phyloP scores from a whole-genome alignment of 1,284 basidiomycete species.

The Sanghuangporus baumii region DNA sequence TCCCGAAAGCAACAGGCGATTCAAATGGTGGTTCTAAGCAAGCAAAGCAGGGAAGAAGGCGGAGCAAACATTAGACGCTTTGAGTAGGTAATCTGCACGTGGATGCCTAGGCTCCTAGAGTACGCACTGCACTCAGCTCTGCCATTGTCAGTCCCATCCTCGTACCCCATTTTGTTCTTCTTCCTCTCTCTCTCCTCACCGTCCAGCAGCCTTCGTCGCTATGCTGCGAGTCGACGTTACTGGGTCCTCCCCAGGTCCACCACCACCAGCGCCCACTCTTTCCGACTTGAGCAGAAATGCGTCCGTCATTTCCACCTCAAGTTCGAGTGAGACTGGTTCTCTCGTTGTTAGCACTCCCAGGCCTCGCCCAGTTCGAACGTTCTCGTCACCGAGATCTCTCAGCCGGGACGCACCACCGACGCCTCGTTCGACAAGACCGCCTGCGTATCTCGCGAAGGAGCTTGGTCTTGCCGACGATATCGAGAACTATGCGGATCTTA shows the following conservation, averaged over 20 bases:
- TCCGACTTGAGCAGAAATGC: slow-evolving; percentile 69
- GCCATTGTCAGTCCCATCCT: background rate
- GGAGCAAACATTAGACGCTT: background rate
- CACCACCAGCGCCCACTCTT: slow-evolving; percentile 36
- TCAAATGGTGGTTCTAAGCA: background rate
- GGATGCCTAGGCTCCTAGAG: background rate
- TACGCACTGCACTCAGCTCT: background rate
- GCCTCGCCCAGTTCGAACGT: slow-evolving; percentile 56
- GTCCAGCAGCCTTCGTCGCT: slow-evolving; percentile 10
- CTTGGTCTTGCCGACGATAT: slow-evolving; percentile 41
- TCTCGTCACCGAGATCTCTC: slow-evolving; percentile 57
- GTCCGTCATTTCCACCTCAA: slow-evolving; percentile 65
- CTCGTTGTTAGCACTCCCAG: slow-evolving; percentile 39
- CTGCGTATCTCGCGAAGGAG: slow-evolving; percentile 56
- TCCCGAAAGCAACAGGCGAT: background rate
- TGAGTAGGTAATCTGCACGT: background rate
- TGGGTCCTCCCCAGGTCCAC: slow-evolving; percentile 32
- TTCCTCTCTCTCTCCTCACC: background rate
- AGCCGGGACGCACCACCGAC: slow-evolving; percentile 47
- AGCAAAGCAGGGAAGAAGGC: background rate
- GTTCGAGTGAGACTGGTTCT: slow-evolving; percentile 47
- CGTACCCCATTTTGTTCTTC: background rate
- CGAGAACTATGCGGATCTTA: slow-evolving; percentile 20
- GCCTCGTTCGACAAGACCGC: slow-evolving; percentile 41
- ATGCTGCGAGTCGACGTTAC: slow-evolving; percentile 40